Base-by-base conservation (phyloP, 2,329 filamentous ascomycete genomes). In the Cryphonectria nitschkei region DNA sequence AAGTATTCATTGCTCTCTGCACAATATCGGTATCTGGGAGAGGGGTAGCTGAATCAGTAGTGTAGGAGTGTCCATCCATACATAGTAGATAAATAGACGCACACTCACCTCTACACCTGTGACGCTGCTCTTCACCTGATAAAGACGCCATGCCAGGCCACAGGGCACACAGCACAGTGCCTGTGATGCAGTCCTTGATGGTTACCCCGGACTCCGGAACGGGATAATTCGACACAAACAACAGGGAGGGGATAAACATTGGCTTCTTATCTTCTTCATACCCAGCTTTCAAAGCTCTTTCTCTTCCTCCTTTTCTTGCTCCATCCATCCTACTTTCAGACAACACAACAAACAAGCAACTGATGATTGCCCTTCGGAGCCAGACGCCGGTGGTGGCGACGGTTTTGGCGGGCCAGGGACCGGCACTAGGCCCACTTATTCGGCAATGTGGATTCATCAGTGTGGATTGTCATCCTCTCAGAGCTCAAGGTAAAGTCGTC, bases 401-500 rank as follows among this genome's bases (percentile, higher is more conserved):
- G 41, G 65, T 34, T 29, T 19, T 32, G 54, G 29, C 54, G 54
- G 54, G 54, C n/a, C 65, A 37, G 50, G 19, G 65, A 13, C 37
- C 64, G 64, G 34, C 16, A 14, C 32, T 11, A 34, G 60, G 60
- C 16, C 50, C 65, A 56, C 46, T 56, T 56, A 26, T 67, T 19
- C 46, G 65, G 52, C 46, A 52, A 22, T 26, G 65, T 29, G 34
- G 64, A 39, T 22, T 56, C 63, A 19, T 54, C 34, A 32, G 37
- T 5, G 54, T 8, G 16, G 46, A 50, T 50, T 2, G 19, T 5
- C 29, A 7, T 32, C n/a, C 54, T 32, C 13, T 16, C 14, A 19
- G 54, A 9, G 1, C 54, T 58, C 26, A 29, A 67, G 65, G 65
- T 67, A 67, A 67, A 26, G 39, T 46, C 16, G 7, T 67, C 58